A percentile compares a stretch with the other conserved stretches of the same genome.
These are phyloP conservation scores for Suhomyces sp. DNA, from an alignment of 805 yeast species.

Conservation along the genomic window DNA sequence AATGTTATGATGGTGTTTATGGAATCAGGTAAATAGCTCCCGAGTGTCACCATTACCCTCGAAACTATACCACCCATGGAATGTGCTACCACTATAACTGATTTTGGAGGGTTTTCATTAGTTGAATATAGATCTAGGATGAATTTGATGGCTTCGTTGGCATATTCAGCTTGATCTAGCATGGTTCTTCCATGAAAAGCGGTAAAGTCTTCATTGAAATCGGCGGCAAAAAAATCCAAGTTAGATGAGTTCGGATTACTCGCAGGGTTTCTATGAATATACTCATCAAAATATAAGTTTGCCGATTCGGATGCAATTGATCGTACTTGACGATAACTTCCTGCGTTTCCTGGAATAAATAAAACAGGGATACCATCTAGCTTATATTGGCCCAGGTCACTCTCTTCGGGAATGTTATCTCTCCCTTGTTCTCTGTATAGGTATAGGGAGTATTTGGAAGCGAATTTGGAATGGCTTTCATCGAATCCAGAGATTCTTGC, in stretches of 20 bases:
- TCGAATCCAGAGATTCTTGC: conserved; percentile 75
- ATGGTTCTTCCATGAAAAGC: conserved; percentile 95
- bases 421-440: conserved; percentile 80
- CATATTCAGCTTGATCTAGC: conserved; percentile 88
- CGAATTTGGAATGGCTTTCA: conserved; percentile 61
- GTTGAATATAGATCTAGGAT: conserved; percentile 66
- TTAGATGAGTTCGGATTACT: conserved; percentile 32
- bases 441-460: conserved; percentile 79
- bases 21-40: conserved; percentile 68
- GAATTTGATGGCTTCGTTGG: conserved; percentile 81
- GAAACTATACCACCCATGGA: conserved; percentile 99
- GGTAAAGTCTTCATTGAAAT: conserved; percentile 92
- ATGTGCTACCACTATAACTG: conserved; percentile 82
- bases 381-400: conserved; percentile 23
- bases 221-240: conserved; percentile 86
- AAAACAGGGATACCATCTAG: conserved; percentile 80
- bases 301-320: conserved; percentile 87
- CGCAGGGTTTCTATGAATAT: conserved; percentile 4
- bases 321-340: conserved; percentile 84
- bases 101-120: conserved; percentile 47
- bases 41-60: conserved; percentile 74
- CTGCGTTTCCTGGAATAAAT: conserved; percentile 97
- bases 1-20: conserved; percentile 82
- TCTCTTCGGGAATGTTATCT: conserved; percentile 51
- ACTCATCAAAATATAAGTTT: conserved; percentile 44